Base-by-base conservation (phyloP, 2,329 filamentous ascomycete genomes). In the Fusarium musae region DNA sequence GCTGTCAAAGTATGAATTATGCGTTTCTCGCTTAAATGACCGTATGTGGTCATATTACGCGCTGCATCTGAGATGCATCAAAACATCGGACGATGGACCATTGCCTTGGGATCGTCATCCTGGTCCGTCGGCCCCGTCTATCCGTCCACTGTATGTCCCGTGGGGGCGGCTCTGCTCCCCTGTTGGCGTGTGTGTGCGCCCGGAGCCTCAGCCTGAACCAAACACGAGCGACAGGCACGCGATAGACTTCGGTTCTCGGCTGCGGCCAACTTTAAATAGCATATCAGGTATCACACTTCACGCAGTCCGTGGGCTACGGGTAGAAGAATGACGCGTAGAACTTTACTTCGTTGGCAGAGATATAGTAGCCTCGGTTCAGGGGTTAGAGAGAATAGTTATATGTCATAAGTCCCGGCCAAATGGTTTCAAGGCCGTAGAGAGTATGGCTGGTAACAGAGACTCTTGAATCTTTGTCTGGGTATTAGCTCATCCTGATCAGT, bases 1-100 rank as follows among this genome's bases (percentile, higher is more conserved):
- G 13, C 19, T 16, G 7, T 39, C 2, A 28, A n/a, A 28, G 4
- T 21, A 21, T 16, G 3, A 13, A 3, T 12, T 6, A 0, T 2
- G 23, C 16, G 28, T 21, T 37, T 15, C 19, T 53, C 50, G 50
- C 10, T 16, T 39, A 39, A 13, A 7, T 28, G 3, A 6, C 50
- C 2, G 1, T 3, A n/a, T n/a, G 0, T 13, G 34, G 50, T 1
- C 7, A 53, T 17, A 28, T n/a, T 39, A 39, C 7, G 34, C 34
- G 50, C 34, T 5, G 19, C 11, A 37, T 28, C 9, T 9, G 23
- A 26, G 23, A 28, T 26, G 17, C 9, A 12, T 12, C 1, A 37
- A 28, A 7, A 53, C 6, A 32, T 50, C 28, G 28, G 47, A 32
- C 17, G 17, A 39, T 53, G 23, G 19, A n/a, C n/a, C 21, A 1